A percentile compares a stretch with the other conserved stretches of the same genome.
phyloP scores from a whole-genome alignment of 176 grass and related monocot species.

The Cymbopogon citratus region DNA sequence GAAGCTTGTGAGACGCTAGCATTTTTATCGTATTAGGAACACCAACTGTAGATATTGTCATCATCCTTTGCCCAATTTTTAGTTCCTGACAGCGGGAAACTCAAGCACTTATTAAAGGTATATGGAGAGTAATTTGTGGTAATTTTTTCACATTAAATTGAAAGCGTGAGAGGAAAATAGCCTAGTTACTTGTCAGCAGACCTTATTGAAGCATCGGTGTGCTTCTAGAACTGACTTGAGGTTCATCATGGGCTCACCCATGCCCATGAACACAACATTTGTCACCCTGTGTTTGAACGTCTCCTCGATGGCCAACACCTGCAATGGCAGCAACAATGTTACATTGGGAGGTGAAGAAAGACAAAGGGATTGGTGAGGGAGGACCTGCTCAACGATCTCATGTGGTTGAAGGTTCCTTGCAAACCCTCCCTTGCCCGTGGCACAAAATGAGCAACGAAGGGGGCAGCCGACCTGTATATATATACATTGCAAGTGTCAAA shows the following conservation, averaged over 20 bases:
- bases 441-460: conserved; percentile 79
- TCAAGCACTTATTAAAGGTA: background rate
- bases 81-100: conserved; percentile 48
- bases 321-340: background rate
- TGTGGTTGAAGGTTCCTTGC: conserved; percentile 79
- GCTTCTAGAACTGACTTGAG: conserved; percentile 86
- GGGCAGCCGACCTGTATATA: conserved; percentile 81
- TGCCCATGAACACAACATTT: conserved; percentile 99
- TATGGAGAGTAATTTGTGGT: background rate
- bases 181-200: conserved; percentile 4
- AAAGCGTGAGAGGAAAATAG: background rate
- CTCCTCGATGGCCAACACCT: conserved; percentile 88
- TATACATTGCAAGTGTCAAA: background rate
- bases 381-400: conserved; percentile 87
- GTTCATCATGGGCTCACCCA: conserved; percentile 97
- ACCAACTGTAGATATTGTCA: conserved; percentile 95
- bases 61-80: conserved; percentile 97
- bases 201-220: conserved; percentile 83
- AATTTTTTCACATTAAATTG: background rate
- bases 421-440: conserved; percentile 90
- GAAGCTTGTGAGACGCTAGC: conserved; percentile 83
- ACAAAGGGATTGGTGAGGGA: background rate
- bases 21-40: conserved; percentile 93
- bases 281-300: conserved; percentile 81
- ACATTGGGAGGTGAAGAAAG: background rate